Base-by-base conservation (phyloP, 1,284 basidiomycete genomes). In the Moesziomyces globuligerus region DNA sequence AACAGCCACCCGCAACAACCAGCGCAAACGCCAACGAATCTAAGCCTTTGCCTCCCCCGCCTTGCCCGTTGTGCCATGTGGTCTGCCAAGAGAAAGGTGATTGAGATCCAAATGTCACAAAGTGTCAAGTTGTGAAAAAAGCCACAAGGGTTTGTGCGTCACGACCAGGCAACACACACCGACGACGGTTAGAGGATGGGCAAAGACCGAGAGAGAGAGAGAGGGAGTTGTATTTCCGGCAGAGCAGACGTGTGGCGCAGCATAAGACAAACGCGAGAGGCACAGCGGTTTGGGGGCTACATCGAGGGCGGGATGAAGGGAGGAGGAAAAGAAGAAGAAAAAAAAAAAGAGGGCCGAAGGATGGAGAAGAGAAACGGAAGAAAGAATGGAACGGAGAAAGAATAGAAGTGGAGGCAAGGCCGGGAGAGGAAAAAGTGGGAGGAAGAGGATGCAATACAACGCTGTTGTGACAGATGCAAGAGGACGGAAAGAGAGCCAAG, bases 21-120 rank as follows among this genome's bases (percentile, higher is more conserved):
- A 70, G 23, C 51, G 67, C 13, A 70, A 70, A 21, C 60, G 67
- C 15, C 67, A 70, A 23, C 61, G 60, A 37, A 64, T 60, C 25
- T 66, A 47, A 29, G 0, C 3, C 26, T 3, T 2, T 3, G 7
- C 6, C 18, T 3, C 13, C 34, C 7, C 7, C 37, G 4, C 20
- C 36, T 38, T 38, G 36, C n/a, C n/a, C n/a, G n/a, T n/a, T n/a
- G n/a, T n/a, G n/a, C n/a, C n/a, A n/a, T n/a, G n/a, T n/a, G n/a
- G n/a, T n/a, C n/a, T n/a, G n/a, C n/a, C n/a, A n/a, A n/a, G n/a
- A n/a, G n/a, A n/a, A n/a, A n/a, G n/a, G n/a, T n/a, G n/a, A n/a
- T n/a, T n/a, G n/a, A n/a, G n/a, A n/a, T n/a, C n/a, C n/a, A n/a
- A n/a, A n/a, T n/a, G n/a, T n/a, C n/a, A n/a, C n/a, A n/a, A n/a